These are phyloP conservation scores for Didymella lethalis DNA, from an alignment of 2,329 filamentous ascomycete genomes.

Conservation along the genomic window DNA sequence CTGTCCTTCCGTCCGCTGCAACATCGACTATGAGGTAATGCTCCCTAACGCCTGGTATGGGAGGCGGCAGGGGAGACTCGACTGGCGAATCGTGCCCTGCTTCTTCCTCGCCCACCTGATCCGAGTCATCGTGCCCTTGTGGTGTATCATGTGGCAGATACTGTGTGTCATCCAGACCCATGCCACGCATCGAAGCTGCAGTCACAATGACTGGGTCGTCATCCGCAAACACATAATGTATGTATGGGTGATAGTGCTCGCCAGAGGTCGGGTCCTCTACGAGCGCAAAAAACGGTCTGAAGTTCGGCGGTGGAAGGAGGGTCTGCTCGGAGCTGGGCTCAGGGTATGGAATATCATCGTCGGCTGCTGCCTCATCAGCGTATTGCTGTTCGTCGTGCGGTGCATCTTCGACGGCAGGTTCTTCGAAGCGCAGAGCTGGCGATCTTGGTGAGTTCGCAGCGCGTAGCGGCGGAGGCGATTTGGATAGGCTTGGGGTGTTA, in stretches of 20 bases:
- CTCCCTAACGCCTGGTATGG: slow-evolving; percentile 59
- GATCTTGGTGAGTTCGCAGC: slow-evolving; percentile 38
- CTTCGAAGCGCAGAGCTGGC: slow-evolving; percentile 37
- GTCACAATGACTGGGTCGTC: slow-evolving; percentile 84
- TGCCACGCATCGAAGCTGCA: slow-evolving; percentile 65
- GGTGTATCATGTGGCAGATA: slow-evolving; percentile 39
- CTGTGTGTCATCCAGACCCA: slow-evolving; percentile 58
- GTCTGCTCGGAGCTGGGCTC: slow-evolving; percentile 46
- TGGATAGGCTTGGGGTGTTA: slow-evolving; percentile 31
- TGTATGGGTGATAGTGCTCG: slow-evolving; percentile 80
- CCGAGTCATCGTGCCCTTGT: slow-evolving; percentile 31
- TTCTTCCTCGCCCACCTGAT: slow-evolving; percentile 32
- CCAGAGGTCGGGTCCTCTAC: slow-evolving; percentile 77
- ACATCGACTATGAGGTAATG: slow-evolving; percentile 67
- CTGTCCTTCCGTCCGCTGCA: slow-evolving; percentile 54
- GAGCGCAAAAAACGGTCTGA: slow-evolving; percentile 85
- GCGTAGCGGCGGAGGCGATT: slow-evolving; percentile 28
- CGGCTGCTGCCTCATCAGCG: slow-evolving; percentile 32
- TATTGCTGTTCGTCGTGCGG: slow-evolving; percentile 28
- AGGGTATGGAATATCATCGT: slow-evolving; percentile 46
- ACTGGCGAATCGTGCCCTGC: slow-evolving; percentile 37
- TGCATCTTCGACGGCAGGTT: slow-evolving; percentile 32
- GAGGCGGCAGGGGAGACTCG: slow-evolving; percentile 56
- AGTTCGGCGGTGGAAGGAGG: slow-evolving; percentile 59
- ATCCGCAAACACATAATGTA: slow-evolving; percentile 93